phyloP scores from a whole-genome alignment of 805 yeast species.

The Yamadazyma nakazawae region DNA sequence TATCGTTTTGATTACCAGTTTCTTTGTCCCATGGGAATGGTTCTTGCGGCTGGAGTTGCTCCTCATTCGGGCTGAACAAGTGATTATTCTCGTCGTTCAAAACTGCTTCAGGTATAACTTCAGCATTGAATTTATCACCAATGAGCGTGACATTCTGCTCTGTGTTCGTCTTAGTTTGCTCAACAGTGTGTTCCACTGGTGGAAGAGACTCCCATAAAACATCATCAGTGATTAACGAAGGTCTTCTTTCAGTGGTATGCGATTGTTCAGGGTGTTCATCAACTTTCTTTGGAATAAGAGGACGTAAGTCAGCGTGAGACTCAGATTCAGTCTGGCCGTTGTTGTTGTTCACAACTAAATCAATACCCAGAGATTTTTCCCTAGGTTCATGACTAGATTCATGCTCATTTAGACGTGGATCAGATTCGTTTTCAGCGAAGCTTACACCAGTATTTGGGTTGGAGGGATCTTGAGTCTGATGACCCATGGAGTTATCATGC shows the following conservation, averaged over 20 bases:
- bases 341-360: no score
- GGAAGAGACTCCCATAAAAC: not conserved
- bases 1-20: not conserved
- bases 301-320: no score
- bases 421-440: not conserved
- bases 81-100: constrained; percentile 2
- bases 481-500: not conserved
- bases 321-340: no score
- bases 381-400: not conserved
- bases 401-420: not conserved
- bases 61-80: constrained; percentile 5
- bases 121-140: constrained; percentile 8
- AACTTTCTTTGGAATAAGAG: not conserved
- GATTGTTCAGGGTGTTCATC: not conserved
- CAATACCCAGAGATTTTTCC: no score
- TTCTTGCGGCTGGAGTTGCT: constrained; percentile 8
- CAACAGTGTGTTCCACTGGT: not conserved
- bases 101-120: constrained; percentile 9
- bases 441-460: not conserved
- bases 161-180: not conserved
- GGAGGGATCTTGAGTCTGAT: not conserved
- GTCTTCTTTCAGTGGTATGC: not conserved
- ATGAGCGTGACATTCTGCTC: constrained; percentile 8
- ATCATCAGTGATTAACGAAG: constrained; percentile 5
- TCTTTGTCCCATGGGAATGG: constrained; percentile 10